phyloP scores from a whole-genome alignment of 371 early-diverging fungal genomes.

The Zychaea mexicana region DNA sequence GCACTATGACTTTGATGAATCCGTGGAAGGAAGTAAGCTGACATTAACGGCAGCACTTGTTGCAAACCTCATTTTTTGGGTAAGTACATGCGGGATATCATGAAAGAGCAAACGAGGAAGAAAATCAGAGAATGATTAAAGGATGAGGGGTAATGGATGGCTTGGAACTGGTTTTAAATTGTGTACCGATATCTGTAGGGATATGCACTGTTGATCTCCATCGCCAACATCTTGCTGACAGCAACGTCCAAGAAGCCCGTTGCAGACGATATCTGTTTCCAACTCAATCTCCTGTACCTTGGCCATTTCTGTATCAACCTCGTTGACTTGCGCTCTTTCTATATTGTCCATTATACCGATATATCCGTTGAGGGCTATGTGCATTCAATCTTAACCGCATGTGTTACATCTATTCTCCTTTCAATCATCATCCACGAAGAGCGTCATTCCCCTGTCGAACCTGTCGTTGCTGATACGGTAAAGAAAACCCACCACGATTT shows the following conservation, averaged over 20 bases:
- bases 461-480: conserved; percentile 36
- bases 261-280: conserved; percentile 26
- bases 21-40: conserved; percentile 18
- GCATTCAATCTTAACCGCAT: conserved; percentile 17
- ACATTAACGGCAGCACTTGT: conserved; percentile 4
- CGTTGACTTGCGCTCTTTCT: conserved; percentile 37
- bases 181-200: conserved; percentile 14
- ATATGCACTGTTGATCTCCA: conserved; percentile 23
- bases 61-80: conserved; percentile 22
- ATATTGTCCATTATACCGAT: conserved; percentile 23
- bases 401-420: conserved; percentile 18
- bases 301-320: conserved; percentile 23
- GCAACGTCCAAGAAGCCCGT: conserved; percentile 9
- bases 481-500: no score
- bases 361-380: conserved; percentile 23
- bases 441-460: conserved; percentile 27
- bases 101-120: neutral
- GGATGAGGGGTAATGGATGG: neutral
- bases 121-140: neutral
- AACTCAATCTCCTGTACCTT: conserved; percentile 32
- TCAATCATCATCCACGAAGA: conserved; percentile 32
- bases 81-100: conserved; percentile 6
- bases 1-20: conserved; percentile 13
- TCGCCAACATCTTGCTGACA: conserved; percentile 23
- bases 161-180: no score